phyloP scores from a whole-genome alignment of 768 basidiomycete genomes.

The Omphalotus guepiniiformis region DNA sequence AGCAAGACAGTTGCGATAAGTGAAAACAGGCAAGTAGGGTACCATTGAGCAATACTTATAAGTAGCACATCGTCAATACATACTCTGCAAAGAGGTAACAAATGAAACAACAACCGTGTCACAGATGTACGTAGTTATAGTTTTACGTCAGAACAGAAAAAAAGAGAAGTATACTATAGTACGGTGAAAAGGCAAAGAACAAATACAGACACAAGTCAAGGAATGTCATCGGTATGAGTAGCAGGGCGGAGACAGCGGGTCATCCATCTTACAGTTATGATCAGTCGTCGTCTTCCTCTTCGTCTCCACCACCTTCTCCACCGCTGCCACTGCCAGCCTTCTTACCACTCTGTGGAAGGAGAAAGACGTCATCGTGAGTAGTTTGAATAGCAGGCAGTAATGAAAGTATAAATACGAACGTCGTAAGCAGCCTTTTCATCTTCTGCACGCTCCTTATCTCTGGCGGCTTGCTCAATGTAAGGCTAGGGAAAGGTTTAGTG shows the following conservation, averaged over 20 bases:
- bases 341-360: slow-evolving; percentile 15
- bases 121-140: neutral
- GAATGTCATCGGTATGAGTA: neutral
- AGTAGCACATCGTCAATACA: slow-evolving; percentile 1
- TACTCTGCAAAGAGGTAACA: neutral
- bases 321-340: slow-evolving; percentile 8
- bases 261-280: neutral
- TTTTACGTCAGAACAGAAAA: neutral
- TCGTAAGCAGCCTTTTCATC: slow-evolving; percentile 64
- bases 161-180: slow-evolving; percentile 2
- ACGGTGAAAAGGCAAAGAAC: neutral
- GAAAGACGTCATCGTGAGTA: slow-evolving; percentile 5
- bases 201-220: neutral
- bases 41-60: slow-evolving; percentile 10
- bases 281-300: slow-evolving; percentile 6
- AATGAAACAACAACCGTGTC: no score
- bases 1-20: no score
- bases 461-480: slow-evolving; percentile 80
- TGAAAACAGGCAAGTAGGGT: no score
- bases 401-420: slow-evolving; percentile 20
- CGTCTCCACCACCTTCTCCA: slow-evolving; percentile 1
- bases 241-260: neutral
- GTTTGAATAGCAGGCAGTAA: neutral
- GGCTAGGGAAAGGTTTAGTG: slow-evolving; percentile 47
- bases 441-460: slow-evolving; percentile 86